phyloP scores from a whole-genome alignment of 495 filamentous ascomycete species.

The Hyaloscypha variabilis region DNA sequence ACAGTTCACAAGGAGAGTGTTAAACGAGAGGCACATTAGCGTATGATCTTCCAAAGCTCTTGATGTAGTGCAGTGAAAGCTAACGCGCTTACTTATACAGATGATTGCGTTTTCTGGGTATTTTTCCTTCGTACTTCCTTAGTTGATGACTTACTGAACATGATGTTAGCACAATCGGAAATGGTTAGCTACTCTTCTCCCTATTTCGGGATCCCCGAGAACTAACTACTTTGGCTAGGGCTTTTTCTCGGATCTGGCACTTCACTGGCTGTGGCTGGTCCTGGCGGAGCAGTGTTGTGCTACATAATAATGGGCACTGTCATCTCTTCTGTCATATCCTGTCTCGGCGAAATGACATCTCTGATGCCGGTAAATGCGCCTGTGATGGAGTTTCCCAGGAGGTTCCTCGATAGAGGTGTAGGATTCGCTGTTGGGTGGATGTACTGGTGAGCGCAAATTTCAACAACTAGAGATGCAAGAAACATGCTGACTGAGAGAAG shows the following conservation, averaged over 20 bases:
- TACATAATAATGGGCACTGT: slow-evolving; percentile 49
- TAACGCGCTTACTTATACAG: background rate
- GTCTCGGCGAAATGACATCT: slow-evolving; percentile 55
- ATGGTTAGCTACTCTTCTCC: slow-evolving; percentile 30
- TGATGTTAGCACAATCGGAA: slow-evolving; percentile 34
- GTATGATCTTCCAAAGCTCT: slow-evolving; percentile 20
- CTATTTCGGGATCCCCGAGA: background rate
- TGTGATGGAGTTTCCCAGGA: slow-evolving; percentile 51
- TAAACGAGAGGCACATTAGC: slow-evolving; percentile 42
- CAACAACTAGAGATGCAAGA: background rate
- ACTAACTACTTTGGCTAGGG: slow-evolving; percentile 24
- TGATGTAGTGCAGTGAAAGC: background rate
- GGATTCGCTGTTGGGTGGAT: slow-evolving; percentile 58
- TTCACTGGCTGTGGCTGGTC: slow-evolving; percentile 39
- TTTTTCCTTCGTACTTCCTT: slow-evolving; percentile 7
- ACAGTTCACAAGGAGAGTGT: slow-evolving; percentile 34
- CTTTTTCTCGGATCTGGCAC: slow-evolving; percentile 41
- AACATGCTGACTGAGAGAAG: slow-evolving; percentile 26
- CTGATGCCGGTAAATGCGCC: slow-evolving; percentile 53
- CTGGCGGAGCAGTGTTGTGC: slow-evolving; percentile 40
- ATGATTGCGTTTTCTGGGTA: slow-evolving; percentile 48
- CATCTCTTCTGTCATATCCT: slow-evolving; percentile 52
- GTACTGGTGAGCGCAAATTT: slow-evolving; percentile 45
- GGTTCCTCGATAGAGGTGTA: slow-evolving; percentile 49
- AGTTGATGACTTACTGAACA: slow-evolving; percentile 10